Conservation (phyloP, 1,284 basidiomycete species). For the Boletellus deceptivus region DNA sequence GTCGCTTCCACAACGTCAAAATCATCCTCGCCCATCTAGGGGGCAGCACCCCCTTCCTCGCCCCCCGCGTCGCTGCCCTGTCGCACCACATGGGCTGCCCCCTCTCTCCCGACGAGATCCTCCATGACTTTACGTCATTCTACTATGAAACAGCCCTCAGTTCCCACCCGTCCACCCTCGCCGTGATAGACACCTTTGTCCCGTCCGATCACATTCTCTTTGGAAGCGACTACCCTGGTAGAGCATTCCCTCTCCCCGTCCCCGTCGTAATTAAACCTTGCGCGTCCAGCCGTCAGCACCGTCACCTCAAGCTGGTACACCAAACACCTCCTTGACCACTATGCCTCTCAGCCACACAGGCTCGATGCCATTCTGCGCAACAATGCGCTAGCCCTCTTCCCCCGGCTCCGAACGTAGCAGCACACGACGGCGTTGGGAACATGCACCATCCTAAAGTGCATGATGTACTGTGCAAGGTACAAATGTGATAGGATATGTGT, state of each 20-base stretch:
- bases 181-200: conserved; percentile 49
- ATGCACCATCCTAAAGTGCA: conserved; percentile 10
- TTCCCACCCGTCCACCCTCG: conserved; percentile 50
- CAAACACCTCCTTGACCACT: conserved; percentile 47
- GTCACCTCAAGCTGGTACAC: conserved; percentile 60
- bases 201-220: conserved; percentile 52
- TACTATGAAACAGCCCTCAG: conserved; percentile 71
- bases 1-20: conserved; percentile 53
- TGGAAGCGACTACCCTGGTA: conserved; percentile 75
- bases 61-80: conserved; percentile 62
- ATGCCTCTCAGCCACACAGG: conserved; percentile 34
- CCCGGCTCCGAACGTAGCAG: conserved; percentile 25
- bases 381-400: conserved; percentile 53
- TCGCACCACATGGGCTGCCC: conserved; percentile 65
- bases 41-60: conserved; percentile 58
- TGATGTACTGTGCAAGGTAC: conserved; percentile 28
- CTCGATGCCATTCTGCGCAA: conserved; percentile 41
- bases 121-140: conserved; percentile 64
- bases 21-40: conserved; percentile 71
- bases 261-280: conserved; percentile 3
- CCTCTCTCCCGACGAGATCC: conserved; percentile 56
- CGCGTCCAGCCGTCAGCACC: conserved; percentile 50
- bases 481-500: conserved; percentile 25
- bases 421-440: conserved; percentile 1
- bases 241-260: not conserved